Evolutionary conservation across 2,329 filamentous ascomycete species (phyloP).

Genomic region (Exophiala aquamarina): DNA sequence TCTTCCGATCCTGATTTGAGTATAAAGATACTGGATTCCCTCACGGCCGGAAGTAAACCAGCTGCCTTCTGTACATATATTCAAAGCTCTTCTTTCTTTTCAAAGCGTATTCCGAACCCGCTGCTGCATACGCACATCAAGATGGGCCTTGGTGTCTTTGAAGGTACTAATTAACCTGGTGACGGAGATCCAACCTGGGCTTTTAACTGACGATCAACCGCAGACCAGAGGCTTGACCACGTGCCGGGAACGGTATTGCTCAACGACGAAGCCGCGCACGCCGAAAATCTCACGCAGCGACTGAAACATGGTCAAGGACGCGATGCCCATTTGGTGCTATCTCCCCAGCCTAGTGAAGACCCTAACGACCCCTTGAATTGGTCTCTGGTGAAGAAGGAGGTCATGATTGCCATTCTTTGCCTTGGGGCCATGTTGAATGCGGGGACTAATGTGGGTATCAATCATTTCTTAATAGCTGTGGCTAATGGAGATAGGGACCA

Average conservation of each 20-base stretch:
- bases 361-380: constrained; percentile 16
- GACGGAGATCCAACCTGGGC: no score
- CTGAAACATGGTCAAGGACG: constrained; percentile 20
- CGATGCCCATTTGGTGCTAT: constrained; percentile 23
- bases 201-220: no score
- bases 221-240: constrained; percentile 23
- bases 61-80: no score
- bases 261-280: constrained; percentile 23
- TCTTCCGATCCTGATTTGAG: no score
- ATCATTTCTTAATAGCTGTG: constrained; percentile 1
- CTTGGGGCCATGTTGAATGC: constrained; percentile 31
- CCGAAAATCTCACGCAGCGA: constrained; percentile 14
- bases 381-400: constrained; percentile 15
- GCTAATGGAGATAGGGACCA: constrained; percentile 15
- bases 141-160: constrained; percentile 21
- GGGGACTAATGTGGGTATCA: constrained; percentile 22
- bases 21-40: no score
- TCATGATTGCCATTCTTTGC: constrained; percentile 30
- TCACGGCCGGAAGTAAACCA: no score
- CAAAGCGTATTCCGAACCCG: no score
- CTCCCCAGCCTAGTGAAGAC: constrained; percentile 20
- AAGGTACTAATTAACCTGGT: no score
- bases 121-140: no score
- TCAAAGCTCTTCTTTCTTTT: no score
- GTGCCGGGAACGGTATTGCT: constrained; percentile 23